Evolutionary conservation across 192 early-diverging fungal genomes (phyloP).

Genomic region (Podila epicladia): DNA sequence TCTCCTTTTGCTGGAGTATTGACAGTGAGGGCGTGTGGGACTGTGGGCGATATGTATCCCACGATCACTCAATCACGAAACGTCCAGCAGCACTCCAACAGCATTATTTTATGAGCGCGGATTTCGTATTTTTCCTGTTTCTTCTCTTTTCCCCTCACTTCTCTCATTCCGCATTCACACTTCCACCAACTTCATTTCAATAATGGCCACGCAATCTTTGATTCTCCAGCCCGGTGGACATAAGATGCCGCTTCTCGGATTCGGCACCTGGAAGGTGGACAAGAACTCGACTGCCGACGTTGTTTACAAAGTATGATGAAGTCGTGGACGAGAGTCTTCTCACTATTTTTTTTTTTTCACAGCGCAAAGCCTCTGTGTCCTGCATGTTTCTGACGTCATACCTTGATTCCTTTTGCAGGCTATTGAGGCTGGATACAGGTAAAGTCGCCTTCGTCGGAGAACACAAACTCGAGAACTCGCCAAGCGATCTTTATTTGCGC

Average conservation of each 20-base stretch:
- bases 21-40: no score
- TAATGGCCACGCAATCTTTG: slow-evolving; percentile 42
- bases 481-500: no score
- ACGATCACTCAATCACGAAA: no score
- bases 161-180: slow-evolving; percentile 12
- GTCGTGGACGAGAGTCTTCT: no score
- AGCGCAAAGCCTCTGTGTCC: no score
- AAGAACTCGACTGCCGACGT: slow-evolving; percentile 51
- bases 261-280: slow-evolving; percentile 64
- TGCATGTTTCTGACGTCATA: neutral
- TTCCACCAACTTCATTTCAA: neutral
- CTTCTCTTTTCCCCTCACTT: slow-evolving; percentile 15
- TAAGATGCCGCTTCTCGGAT: slow-evolving; percentile 65
- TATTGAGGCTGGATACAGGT: slow-evolving; percentile 49
- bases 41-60: no score
- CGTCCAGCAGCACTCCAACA: no score
- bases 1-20: no score
- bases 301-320: slow-evolving; percentile 48
- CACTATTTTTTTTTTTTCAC: no score
- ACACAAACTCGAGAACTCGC: no score
- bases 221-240: slow-evolving; percentile 56
- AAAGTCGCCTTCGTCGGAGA: neutral
- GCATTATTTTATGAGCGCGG: no score
- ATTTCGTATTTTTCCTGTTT: neutral
- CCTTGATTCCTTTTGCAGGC: slow-evolving; percentile 1